Evolutionary conservation across 768 basidiomycete species (phyloP).

Genomic region (Suillus bovinus): DNA sequence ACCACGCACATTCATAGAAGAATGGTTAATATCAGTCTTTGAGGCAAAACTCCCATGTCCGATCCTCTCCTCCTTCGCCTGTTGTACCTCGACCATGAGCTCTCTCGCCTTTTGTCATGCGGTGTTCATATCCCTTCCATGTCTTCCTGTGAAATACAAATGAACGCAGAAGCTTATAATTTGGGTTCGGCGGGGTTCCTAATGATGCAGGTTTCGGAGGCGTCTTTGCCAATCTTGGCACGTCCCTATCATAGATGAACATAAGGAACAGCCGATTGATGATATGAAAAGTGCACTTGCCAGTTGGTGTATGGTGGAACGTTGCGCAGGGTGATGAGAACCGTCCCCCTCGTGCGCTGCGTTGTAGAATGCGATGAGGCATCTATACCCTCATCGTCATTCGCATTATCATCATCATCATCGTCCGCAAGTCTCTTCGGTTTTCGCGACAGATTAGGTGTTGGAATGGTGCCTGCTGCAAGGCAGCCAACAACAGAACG

Average conservation of each 20-base stretch:
- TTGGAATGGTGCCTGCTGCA: slow-evolving; percentile 54
- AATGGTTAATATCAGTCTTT: slow-evolving; percentile 20
- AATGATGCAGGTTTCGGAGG: slow-evolving; percentile 56
- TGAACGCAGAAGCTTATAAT: slow-evolving; percentile 71
- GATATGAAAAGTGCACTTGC: slow-evolving; percentile 39
- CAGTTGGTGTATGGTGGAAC: slow-evolving; percentile 86
- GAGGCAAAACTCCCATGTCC: slow-evolving; percentile 88
- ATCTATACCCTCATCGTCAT: slow-evolving; percentile 15
- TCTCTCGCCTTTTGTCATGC: slow-evolving; percentile 91
- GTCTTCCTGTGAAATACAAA: slow-evolving; percentile 69
- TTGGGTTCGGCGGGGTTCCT: slow-evolving; percentile 57
- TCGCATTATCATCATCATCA: slow-evolving; percentile 43
- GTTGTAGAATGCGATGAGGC: slow-evolving; percentile 1
- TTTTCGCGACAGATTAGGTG: slow-evolving; percentile 39
- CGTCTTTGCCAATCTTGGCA: slow-evolving; percentile 73
- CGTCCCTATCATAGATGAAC: slow-evolving; percentile 54
- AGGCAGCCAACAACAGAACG: slow-evolving; percentile 68
- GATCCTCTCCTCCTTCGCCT: slow-evolving; percentile 73
- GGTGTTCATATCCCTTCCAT: slow-evolving; percentile 89
- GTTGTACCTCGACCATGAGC: slow-evolving; percentile 64
- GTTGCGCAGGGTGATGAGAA: slow-evolving; percentile 87
- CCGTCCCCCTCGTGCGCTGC: slow-evolving; percentile 54
- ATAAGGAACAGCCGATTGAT: slow-evolving; percentile 16
- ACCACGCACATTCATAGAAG: not conserved
- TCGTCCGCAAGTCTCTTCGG: slow-evolving; percentile 38